phyloP scores from a whole-genome alignment of 1,284 basidiomycete genomes.

The Pascua guehoae region DNA sequence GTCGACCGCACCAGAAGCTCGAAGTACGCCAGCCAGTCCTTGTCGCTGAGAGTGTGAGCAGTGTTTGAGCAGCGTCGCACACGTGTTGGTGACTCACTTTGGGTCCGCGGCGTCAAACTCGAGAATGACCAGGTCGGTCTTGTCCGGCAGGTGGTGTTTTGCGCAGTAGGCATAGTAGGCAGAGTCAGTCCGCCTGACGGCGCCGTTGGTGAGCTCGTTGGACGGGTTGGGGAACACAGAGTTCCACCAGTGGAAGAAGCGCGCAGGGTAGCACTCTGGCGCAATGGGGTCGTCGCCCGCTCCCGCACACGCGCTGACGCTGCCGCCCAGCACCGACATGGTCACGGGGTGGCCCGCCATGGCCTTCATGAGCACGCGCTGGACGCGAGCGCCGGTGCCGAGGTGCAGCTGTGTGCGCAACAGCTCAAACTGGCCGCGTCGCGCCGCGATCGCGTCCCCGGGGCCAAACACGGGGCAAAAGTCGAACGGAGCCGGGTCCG shows the following conservation, averaged over 20 bases:
- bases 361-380: constrained; percentile 77
- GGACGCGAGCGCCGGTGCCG: constrained; percentile 77
- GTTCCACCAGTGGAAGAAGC: constrained; percentile 94
- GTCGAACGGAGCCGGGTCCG: constrained; percentile 69
- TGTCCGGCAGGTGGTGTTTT: constrained; percentile 83
- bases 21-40: constrained; percentile 72
- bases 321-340: constrained; percentile 84
- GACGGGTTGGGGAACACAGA: constrained; percentile 88
- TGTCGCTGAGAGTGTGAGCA: constrained; percentile 55
- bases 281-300: constrained; percentile 87
- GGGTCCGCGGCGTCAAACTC: constrained; percentile 87
- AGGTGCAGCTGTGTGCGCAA: constrained; percentile 72
- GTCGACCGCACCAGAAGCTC: constrained; percentile 86
- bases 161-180: constrained; percentile 91
- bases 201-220: constrained; percentile 91
- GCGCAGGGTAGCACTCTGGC: constrained; percentile 77
- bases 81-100: constrained; percentile 65
- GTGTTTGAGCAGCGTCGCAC: too few relatives aligned
- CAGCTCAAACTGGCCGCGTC: constrained; percentile 73
- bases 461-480: constrained; percentile 87
- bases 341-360: constrained; percentile 81
- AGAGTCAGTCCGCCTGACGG: constrained; percentile 79
- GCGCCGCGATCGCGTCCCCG: constrained; percentile 68
- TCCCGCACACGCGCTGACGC: constrained; percentile 91
- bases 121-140: constrained; percentile 85